Conservation (phyloP, 2,329 filamentous ascomycete species). For the Whalleya microplaca region DNA sequence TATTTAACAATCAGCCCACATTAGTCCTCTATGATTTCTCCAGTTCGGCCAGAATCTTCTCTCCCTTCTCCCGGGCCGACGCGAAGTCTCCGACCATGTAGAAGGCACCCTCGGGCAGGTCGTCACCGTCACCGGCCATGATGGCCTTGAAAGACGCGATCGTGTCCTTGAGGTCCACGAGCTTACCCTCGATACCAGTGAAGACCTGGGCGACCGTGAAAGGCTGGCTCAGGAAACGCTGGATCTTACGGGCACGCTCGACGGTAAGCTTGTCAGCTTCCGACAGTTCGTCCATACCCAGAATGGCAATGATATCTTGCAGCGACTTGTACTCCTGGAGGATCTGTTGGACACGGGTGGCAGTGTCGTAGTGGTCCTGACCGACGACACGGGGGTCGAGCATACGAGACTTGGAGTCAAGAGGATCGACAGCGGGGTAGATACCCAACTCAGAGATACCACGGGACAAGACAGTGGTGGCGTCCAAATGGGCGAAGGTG, state of each 20-base stretch:
- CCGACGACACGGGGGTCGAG: slow-evolving; percentile 98
- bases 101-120: slow-evolving; percentile 90
- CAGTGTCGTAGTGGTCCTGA: slow-evolving; percentile 95
- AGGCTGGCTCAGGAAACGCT: slow-evolving; percentile 99
- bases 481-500: slow-evolving; percentile 99
- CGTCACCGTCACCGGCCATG: slow-evolving; percentile 91
- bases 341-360: slow-evolving; percentile 96
- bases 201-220: slow-evolving; percentile 88
- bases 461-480: slow-evolving; percentile 99
- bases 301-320: slow-evolving; percentile 99
- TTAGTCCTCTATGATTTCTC: slow-evolving; percentile 60
- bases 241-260: slow-evolving; percentile 99
- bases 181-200: slow-evolving; percentile 92
- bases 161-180: slow-evolving; percentile 98
- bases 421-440: slow-evolving; percentile 99
- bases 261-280: slow-evolving; percentile 99
- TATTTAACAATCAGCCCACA: slow-evolving; percentile 39
- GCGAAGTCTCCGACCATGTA: slow-evolving; percentile 99
- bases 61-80: slow-evolving; percentile 92
- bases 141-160: slow-evolving; percentile 98
- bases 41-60: slow-evolving; percentile 98
- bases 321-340: slow-evolving; percentile 99
- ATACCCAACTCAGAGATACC: slow-evolving; percentile 99
- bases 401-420: slow-evolving; percentile 99
- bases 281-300: slow-evolving; percentile 99